These are phyloP conservation scores for Dactylellina cionopaga DNA, from an alignment of 2,329 filamentous ascomycete species.

Conservation along the genomic window DNA sequence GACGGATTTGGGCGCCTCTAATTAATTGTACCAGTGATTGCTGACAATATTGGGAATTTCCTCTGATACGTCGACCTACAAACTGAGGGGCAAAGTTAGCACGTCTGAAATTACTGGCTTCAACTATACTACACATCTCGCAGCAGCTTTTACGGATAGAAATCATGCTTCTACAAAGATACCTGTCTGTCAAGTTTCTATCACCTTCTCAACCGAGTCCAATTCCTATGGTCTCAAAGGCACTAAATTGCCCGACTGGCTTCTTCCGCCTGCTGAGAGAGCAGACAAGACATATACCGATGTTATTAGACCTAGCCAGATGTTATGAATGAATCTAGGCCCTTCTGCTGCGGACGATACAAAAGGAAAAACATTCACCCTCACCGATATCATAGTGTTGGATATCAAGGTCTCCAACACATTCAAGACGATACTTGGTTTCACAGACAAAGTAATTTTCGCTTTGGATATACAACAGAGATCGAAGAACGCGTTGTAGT, in stretches of 20 bases:
- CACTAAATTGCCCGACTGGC: neutral
- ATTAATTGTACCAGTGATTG: constrained; percentile 10
- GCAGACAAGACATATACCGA: neutral
- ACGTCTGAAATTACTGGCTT: constrained; percentile 1
- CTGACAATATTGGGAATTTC: neutral
- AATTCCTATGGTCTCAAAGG: constrained; percentile 2
- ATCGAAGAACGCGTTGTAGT: constrained; percentile 52
- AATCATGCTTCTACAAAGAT: neutral
- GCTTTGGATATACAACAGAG: constrained; percentile 3
- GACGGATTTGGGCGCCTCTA: neutral
- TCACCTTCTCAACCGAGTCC: neutral
- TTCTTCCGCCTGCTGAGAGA: neutral
- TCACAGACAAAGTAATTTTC: constrained; percentile 8
- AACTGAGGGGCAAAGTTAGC: constrained; percentile 1
- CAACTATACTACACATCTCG: neutral
- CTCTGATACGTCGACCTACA: neutral
- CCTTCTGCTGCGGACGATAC: constrained; percentile 1
- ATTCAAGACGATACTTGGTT: neutral
- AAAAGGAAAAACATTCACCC: constrained; percentile 2
- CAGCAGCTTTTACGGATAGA: constrained; percentile 7
- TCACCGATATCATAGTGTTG: neutral
- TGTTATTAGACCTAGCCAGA: constrained; percentile 8
- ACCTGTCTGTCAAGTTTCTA: neutral
- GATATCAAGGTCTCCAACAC: constrained; percentile 3
- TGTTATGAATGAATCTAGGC: neutral